Base-by-base conservation (phyloP, 2,329 filamentous ascomycete species). In the Cladosporium sp. region DNA sequence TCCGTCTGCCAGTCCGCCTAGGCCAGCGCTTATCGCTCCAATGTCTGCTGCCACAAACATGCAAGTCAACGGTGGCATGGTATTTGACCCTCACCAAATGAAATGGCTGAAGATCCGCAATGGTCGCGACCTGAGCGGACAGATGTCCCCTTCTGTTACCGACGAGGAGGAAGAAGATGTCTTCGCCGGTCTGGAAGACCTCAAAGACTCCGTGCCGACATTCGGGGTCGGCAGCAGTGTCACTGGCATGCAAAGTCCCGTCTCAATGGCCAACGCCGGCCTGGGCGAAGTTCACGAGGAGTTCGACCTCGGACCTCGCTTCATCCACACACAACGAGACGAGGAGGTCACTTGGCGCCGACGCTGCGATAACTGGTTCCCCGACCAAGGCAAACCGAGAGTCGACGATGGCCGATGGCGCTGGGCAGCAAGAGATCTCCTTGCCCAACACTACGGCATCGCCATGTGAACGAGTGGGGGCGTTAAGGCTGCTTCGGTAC, bases 51-150 rank as follows among this genome's bases (percentile, higher is more conserved):
- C 90, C 4, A 47, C 41, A 18, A 93, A 92, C 68, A 90, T 97
- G 15, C 93, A 97, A 79, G 91, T 97, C 41, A 93, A 97, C 66
- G 92, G 93, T n/a, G 92, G 93, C 71, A 99, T 99, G 95, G 91
- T 98, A 11, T 99, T 98, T 77, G 95, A 99, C 75, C 95, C 95
- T 3, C 90, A 92, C 69, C 92, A 92, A 72, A 98, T 99, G 94
- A 96, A 93, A 77, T 99, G 95, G 95, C 85, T 98, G 65, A 97
- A 97, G 78, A 70, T 75, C 32, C 76, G 76, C 66, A 71, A 71
- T 21, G 83, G 68, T 61, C 67, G 78, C 71, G 70, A 78, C 73
- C 67, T 76, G 67, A 73, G 70, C 24, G 77, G 78, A 34, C 76
- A 75, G 11, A 66, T 76, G 12, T 76, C 79, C 10, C 80, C 83